Evolutionary conservation across 257 asterid genomes (phyloP).

Genomic region (Vinca minor): DNA sequence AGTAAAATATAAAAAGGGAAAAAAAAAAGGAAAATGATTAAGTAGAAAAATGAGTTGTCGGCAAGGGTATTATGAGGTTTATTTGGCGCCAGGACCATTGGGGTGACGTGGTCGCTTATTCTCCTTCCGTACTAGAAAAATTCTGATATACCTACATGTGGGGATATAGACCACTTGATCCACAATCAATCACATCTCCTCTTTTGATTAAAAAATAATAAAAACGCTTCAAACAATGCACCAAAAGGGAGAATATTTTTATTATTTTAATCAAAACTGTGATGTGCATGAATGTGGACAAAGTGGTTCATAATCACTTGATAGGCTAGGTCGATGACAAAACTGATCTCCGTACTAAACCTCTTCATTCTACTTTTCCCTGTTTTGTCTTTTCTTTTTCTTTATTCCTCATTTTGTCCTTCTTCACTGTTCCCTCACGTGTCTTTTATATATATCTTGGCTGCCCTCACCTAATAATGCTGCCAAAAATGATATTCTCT

Average conservation of each 20-base stretch:
- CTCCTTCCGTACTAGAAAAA: slow-evolving; percentile 49
- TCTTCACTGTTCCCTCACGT: not conserved
- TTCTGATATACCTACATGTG: too few relatives aligned
- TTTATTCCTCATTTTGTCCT: slow-evolving; percentile 34
- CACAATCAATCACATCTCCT: too few relatives aligned
- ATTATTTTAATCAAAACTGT: too few relatives aligned
- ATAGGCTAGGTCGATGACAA: too few relatives aligned
- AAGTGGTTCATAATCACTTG: too few relatives aligned
- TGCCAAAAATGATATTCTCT: not conserved
- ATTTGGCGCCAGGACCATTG: slow-evolving; percentile 19
- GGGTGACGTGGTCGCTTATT: slow-evolving; percentile 61
- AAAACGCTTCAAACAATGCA: too few relatives aligned
- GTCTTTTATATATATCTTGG: not conserved
- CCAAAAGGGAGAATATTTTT: too few relatives aligned
- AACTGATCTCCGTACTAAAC: slow-evolving; percentile 31
- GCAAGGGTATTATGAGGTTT: slow-evolving; percentile 87
- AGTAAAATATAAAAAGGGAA: not conserved
- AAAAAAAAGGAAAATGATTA: slow-evolving; percentile 13
- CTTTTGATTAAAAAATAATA: too few relatives aligned
- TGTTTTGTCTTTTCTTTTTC: slow-evolving; percentile 5
- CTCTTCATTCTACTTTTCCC: slow-evolving; percentile 14
- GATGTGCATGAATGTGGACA: too few relatives aligned
- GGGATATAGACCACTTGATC: too few relatives aligned
- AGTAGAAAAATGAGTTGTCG: slow-evolving; percentile 45
- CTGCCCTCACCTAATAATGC: slow-evolving; percentile 4